phyloP scores from a whole-genome alignment of 768 basidiomycete species.

The Sporobolomyces phaffii region DNA sequence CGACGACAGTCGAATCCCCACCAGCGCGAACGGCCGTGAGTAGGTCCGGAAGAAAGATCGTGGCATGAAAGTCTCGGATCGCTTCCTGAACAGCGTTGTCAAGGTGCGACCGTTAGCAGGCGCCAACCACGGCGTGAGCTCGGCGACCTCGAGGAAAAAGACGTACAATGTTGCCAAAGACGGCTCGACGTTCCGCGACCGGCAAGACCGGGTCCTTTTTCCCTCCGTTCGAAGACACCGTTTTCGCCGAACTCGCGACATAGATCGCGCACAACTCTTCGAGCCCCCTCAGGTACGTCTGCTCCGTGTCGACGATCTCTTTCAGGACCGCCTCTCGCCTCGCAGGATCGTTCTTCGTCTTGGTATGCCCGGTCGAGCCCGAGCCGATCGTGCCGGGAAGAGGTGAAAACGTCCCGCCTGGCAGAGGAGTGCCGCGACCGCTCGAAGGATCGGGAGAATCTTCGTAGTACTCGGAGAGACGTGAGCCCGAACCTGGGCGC shows the following conservation, averaged over 20 bases:
- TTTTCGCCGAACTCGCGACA: conserved; percentile 70
- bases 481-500: not conserved
- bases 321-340: conserved; percentile 76
- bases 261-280: conserved; percentile 93
- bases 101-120: no score
- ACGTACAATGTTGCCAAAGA: conserved; percentile 68
- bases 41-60: conserved; percentile 84
- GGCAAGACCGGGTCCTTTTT: conserved; percentile 81
- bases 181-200: conserved; percentile 73
- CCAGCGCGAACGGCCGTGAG: conserved; percentile 55
- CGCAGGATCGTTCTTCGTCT: conserved; percentile 82
- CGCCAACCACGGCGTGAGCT: not conserved
- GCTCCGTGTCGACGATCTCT: conserved; percentile 93
- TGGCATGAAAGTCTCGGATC: conserved; percentile 83
- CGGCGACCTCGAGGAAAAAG: not conserved
- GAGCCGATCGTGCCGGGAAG: not conserved
- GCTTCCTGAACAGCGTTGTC: no score
- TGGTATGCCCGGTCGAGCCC: conserved; percentile 49
- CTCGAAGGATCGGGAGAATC: not conserved
- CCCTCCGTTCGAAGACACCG: conserved; percentile 62
- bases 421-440: conserved; percentile 7
- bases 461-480: conserved; percentile 18
- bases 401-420: not conserved
- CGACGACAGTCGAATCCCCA: conserved; percentile 50
- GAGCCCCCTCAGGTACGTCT: conserved; percentile 88